Percentiles rank a stretch among this genome's conserved stretches.
phyloP scores from a whole-genome alignment of 768 basidiomycete species.

The Termitomyces sp. region DNA sequence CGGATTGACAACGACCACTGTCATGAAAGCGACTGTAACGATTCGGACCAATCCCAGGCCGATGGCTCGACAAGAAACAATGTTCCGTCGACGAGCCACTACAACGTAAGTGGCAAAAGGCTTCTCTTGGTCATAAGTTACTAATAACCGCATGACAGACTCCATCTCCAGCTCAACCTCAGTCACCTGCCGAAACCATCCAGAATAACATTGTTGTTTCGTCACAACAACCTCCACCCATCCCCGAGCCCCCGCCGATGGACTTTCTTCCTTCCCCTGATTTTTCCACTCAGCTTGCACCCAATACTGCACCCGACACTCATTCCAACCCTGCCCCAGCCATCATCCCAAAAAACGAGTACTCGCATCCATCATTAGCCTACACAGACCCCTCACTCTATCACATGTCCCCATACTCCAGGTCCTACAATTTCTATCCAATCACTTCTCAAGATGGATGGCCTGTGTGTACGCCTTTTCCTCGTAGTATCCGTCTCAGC shows the following conservation, averaged over 20 bases:
- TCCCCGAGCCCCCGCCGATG: slow-evolving; percentile 10
- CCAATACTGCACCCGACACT: slow-evolving; percentile 1
- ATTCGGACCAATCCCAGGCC: slow-evolving; percentile 1
- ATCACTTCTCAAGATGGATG: slow-evolving; percentile 7
- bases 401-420: not conserved
- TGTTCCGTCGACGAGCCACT: not conserved
- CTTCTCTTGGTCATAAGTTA: not conserved
- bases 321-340: not conserved
- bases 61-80: not conserved
- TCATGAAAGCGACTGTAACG: not conserved
- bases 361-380: not conserved
- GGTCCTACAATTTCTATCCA: slow-evolving; percentile 3
- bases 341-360: not conserved
- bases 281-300: not conserved
- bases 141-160: slow-evolving; percentile 5
- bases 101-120: slow-evolving; percentile 9
- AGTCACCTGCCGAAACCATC: not conserved
- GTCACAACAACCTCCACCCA: slow-evolving; percentile 5
- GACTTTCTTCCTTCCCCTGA: slow-evolving; percentile 14
- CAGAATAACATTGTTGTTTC: slow-evolving; percentile 2
- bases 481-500: slow-evolving; percentile 18
- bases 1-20: not conserved
- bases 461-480: slow-evolving; percentile 15
- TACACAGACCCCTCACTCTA: slow-evolving; percentile 1
- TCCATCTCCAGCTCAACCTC: not conserved